Percentiles rank a stretch among this genome's conserved stretches.
Evolutionary conservation across 768 basidiomycete species (phyloP).

Genomic region (Lactarius hatsudake): DNA sequence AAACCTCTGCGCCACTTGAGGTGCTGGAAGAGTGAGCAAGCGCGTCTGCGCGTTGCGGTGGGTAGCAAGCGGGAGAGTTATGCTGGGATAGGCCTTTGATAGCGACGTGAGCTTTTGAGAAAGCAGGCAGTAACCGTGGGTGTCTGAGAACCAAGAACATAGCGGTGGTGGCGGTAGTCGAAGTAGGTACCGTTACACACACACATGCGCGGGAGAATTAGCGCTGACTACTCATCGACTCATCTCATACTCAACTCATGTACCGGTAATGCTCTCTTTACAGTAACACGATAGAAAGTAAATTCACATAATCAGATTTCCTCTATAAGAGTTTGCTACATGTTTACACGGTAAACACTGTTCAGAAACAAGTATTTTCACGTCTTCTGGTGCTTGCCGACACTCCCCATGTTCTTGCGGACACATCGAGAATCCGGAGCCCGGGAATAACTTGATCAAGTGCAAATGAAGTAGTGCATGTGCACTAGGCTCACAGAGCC

Average conservation of each 20-base stretch:
- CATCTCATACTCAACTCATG: background rate
- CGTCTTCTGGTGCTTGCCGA: background rate
- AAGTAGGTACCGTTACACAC: background rate
- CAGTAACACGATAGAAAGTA: background rate
- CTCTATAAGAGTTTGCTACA: background rate
- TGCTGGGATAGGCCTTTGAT: background rate
- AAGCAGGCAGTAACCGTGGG: conserved; percentile 1
- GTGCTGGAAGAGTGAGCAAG: conserved; percentile 8
- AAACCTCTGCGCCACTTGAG: conserved; percentile 20
- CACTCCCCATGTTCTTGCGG: background rate
- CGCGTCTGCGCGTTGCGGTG: conserved; percentile 3
- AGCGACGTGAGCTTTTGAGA: background rate
- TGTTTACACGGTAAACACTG: background rate
- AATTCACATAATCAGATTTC: background rate
- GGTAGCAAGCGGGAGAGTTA: background rate
- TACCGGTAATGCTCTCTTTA: background rate
- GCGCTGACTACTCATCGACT: background rate
- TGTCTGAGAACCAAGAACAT: conserved; percentile 11
- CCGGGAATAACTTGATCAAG: background rate
- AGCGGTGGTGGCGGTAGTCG: background rate
- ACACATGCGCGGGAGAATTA: too few species aligned
- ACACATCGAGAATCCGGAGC: background rate
- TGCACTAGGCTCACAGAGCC: conserved; percentile 6
- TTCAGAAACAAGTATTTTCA: background rate
- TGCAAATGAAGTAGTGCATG: background rate